These are phyloP conservation scores for Calycina herbarum DNA, from an alignment of 2,329 filamentous ascomycete genomes.

Conservation along the genomic window DNA sequence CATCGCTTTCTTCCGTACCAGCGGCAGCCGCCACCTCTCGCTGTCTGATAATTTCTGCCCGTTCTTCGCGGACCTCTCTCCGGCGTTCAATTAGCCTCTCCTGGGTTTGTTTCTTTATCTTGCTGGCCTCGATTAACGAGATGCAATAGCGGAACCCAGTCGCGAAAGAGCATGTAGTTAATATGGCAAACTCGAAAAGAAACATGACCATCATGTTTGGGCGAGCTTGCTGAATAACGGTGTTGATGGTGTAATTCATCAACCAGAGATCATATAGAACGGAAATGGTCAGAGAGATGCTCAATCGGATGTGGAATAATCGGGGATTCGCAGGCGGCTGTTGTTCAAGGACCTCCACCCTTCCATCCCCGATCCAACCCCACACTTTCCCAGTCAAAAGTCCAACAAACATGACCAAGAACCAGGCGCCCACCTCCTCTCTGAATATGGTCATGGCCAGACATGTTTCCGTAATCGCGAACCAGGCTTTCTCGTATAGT, in stretches of 20 bases:
- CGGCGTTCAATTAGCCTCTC: slow-evolving; percentile 68
- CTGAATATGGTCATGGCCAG: slow-evolving; percentile 98
- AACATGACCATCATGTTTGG: slow-evolving; percentile 99
- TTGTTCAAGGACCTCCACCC: slow-evolving; percentile 92
- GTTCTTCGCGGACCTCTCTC: slow-evolving; percentile 62
- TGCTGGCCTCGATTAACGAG: slow-evolving; percentile 73
- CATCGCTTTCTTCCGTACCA: slow-evolving; percentile 42
- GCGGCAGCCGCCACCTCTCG: slow-evolving; percentile 43
- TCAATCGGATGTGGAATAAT: slow-evolving; percentile 82
- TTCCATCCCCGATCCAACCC: slow-evolving; percentile 96
- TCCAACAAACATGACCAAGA: slow-evolving; percentile 93
- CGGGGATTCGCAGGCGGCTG: slow-evolving; percentile 87
- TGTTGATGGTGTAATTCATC: slow-evolving; percentile 77
- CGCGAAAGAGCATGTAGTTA: slow-evolving; percentile 77
- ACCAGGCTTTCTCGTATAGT: slow-evolving; percentile 96
- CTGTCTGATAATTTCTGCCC: slow-evolving; percentile 48
- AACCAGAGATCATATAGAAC: slow-evolving; percentile 78
- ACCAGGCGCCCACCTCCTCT: slow-evolving; percentile 91
- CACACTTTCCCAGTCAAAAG: slow-evolving; percentile 94
- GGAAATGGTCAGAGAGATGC: slow-evolving; percentile 75
- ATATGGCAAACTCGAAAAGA: slow-evolving; percentile 91
- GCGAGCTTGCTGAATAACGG: slow-evolving; percentile 82
- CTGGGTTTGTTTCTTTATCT: slow-evolving; percentile 72
- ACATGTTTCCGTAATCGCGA: slow-evolving; percentile 94
- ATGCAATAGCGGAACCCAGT: slow-evolving; percentile 78